Percentiles rank a stretch among this genome's conserved stretches.
These are phyloP conservation scores for Paramarasmius palmivorus DNA, from an alignment of 1,284 basidiomycete genomes.

Conservation along the genomic window DNA sequence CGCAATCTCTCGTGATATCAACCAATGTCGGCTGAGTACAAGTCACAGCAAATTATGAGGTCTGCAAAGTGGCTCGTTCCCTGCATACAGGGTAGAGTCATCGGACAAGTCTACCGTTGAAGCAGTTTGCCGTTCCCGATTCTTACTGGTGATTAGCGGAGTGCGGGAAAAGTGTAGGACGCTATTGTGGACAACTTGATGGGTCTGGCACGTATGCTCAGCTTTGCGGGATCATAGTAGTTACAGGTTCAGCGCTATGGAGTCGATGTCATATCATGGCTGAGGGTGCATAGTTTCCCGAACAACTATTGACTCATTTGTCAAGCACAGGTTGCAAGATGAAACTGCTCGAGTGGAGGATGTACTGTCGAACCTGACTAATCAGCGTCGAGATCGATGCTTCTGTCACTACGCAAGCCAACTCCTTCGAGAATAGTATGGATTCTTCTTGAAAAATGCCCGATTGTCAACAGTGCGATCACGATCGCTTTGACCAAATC, in stretches of 20 bases:
- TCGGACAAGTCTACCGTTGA: constrained; percentile 86
- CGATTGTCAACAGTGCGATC: constrained; percentile 76
- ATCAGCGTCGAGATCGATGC: constrained; percentile 78
- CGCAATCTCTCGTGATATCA: constrained; percentile 94
- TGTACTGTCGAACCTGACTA: constrained; percentile 68
- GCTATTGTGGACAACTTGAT: constrained; percentile 86
- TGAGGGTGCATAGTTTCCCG: constrained; percentile 23
- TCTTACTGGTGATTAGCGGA: constrained; percentile 92
- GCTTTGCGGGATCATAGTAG: constrained; percentile 85
- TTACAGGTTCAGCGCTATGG: constrained; percentile 94
- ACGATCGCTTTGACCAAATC: constrained; percentile 77
- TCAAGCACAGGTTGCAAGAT: constrained; percentile 77
- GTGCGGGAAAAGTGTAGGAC: constrained; percentile 90
- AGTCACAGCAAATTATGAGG: constrained; percentile 94
- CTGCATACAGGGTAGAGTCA: constrained; percentile 84
- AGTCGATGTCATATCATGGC: constrained; percentile 92
- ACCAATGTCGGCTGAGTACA: constrained; percentile 93
- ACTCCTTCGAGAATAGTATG: constrained; percentile 93
- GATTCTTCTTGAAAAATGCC: constrained; percentile 89
- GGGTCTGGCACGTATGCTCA: constrained; percentile 82
- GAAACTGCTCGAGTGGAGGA: constrained; percentile 94
- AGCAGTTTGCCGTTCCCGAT: constrained; percentile 97
- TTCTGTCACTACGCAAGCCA: constrained; percentile 87
- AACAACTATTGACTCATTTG: background rate
- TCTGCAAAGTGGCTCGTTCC: constrained; percentile 92